Percentiles rank a stretch among this genome's conserved stretches.
phyloP scores from a whole-genome alignment of 2,329 filamentous ascomycete species.

The Thielaviopsis euricoi region DNA sequence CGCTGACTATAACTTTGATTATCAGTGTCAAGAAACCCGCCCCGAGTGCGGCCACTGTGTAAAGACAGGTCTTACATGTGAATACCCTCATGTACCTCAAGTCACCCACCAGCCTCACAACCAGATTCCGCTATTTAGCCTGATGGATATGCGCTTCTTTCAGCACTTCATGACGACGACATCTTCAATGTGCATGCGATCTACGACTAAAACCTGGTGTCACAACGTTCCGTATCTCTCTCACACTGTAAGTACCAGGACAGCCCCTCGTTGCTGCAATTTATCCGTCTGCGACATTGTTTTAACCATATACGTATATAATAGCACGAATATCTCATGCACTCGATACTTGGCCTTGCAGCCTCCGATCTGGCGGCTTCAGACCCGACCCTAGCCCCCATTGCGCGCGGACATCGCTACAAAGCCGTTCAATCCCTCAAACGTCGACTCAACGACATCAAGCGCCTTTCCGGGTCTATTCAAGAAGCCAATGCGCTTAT shows the following conservation, averaged over 20 bases:
- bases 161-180: constrained; percentile 48
- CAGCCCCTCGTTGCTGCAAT: background rate
- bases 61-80: constrained; percentile 45
- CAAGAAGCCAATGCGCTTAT: constrained; percentile 43
- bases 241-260: constrained; percentile 37
- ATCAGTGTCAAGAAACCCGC: constrained; percentile 46
- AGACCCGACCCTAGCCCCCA: constrained; percentile 33
- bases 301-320: constrained; percentile 1
- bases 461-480: constrained; percentile 24
- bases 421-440: constrained; percentile 49
- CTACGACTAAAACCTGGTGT: constrained; percentile 49
- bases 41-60: constrained; percentile 47
- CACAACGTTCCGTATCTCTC: constrained; percentile 51
- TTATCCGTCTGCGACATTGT: background rate
- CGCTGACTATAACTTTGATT: too few species aligned
- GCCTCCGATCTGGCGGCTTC: constrained; percentile 45
- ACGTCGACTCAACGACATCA: constrained; percentile 29
- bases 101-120: constrained; percentile 38
- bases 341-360: constrained; percentile 50
- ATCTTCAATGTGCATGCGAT: constrained; percentile 47
- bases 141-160: constrained; percentile 52
- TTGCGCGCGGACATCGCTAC: constrained; percentile 47
- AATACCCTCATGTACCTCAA: constrained; percentile 38
- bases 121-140: constrained; percentile 40
- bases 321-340: constrained; percentile 51